Percentiles rank a stretch among this genome's conserved stretches.
Conservation (phyloP, 257 asterid species). For the Anisodus acutangulus region DNA sequence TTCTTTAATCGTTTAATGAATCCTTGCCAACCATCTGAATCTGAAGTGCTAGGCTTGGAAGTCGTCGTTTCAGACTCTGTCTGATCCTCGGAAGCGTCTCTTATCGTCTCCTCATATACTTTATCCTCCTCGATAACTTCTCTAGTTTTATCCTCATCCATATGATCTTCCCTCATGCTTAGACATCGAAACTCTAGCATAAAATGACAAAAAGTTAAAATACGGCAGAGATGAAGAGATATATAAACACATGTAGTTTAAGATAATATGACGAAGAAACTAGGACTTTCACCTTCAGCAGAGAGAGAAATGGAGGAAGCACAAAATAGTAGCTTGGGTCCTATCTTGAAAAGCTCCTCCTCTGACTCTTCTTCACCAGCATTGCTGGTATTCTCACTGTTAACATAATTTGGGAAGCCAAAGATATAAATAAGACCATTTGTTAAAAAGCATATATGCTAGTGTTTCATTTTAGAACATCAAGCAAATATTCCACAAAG, state of each 20-base stretch:
- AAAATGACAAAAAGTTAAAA: not conserved
- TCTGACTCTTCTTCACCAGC: constrained; percentile 54
- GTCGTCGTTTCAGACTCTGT: constrained; percentile 38
- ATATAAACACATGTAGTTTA: not conserved
- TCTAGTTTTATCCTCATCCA: constrained; percentile 44
- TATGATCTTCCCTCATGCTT: constrained; percentile 42
- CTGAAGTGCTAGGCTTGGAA: constrained; percentile 51
- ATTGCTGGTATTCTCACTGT: constrained; percentile 53
- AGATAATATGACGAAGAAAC: not conserved
- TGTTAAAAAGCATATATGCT: not conserved
- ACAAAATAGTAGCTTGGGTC: constrained; percentile 60
- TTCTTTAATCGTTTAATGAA: constrained; percentile 79
- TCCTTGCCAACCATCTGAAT: constrained; percentile 66
- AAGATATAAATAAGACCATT: not conserved
- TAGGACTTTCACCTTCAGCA: constrained; percentile 59
- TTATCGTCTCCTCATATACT: constrained; percentile 41
- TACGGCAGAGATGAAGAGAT: not conserved
- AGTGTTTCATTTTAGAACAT: not conserved
- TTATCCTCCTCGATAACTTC: constrained; percentile 43
- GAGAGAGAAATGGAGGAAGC: constrained; percentile 78
- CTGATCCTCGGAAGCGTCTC: constrained; percentile 51
- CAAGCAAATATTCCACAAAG: constrained; percentile 1
- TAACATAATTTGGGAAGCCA: constrained; percentile 31
- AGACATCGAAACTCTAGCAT: constrained; percentile 57
- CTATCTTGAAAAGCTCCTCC: constrained; percentile 58